These are phyloP conservation scores for Pterulicium gracile DNA, from an alignment of 1,284 basidiomycete species.

Conservation along the genomic window DNA sequence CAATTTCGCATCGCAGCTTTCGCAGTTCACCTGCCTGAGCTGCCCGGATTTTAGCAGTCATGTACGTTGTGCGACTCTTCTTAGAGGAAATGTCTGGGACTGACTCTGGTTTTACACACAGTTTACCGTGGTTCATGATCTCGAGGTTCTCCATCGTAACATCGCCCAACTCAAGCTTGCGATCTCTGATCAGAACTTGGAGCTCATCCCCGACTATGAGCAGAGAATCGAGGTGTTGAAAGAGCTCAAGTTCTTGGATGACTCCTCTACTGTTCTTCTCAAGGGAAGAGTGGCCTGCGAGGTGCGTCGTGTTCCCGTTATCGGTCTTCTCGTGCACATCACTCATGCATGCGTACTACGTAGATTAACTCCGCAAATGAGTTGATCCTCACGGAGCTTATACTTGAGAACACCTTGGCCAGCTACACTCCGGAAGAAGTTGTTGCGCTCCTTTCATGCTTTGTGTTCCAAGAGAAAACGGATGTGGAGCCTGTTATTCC, in stretches of 20 bases:
- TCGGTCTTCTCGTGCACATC: too few relatives aligned
- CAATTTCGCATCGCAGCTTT: slow-evolving; percentile 31
- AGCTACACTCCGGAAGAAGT: slow-evolving; percentile 91
- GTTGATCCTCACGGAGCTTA: slow-evolving; percentile 91
- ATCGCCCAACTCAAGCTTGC: slow-evolving; percentile 70
- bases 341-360: too few relatives aligned
- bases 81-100: slow-evolving; percentile 7
- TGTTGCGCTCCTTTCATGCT: slow-evolving; percentile 93
- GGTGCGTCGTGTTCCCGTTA: too few relatives aligned
- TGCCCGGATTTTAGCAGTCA: slow-evolving; percentile 62
- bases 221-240: slow-evolving; percentile 88
- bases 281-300: slow-evolving; percentile 99
- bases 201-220: slow-evolving; percentile 95
- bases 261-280: slow-evolving; percentile 87
- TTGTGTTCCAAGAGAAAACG: slow-evolving; percentile 97
- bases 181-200: slow-evolving; percentile 93
- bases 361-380: slow-evolving; percentile 97
- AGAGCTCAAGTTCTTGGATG: slow-evolving; percentile 86
- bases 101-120: slow-evolving; percentile 20
- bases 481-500: slow-evolving; percentile 77
- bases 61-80: slow-evolving; percentile 35
- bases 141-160: slow-evolving; percentile 62
- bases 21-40: slow-evolving; percentile 35
- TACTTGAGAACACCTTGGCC: slow-evolving; percentile 90
- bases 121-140: slow-evolving; percentile 69